Conservation (phyloP, 2,329 filamentous ascomycete species). For the Hyphodiscus sp. region DNA sequence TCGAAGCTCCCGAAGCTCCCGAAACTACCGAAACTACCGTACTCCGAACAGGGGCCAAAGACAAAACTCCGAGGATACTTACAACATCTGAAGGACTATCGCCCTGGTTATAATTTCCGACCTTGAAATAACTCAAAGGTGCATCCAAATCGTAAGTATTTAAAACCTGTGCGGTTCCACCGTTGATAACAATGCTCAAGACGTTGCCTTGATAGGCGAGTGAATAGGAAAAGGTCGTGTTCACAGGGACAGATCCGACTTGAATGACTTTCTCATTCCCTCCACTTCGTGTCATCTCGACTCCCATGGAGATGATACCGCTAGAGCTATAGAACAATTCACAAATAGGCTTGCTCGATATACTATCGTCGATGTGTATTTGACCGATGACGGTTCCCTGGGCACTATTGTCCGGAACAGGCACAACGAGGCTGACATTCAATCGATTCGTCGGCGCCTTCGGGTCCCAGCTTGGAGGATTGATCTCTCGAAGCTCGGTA, state of each 20-base stretch:
- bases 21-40: too few species aligned
- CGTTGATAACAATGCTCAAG: constrained; percentile 31
- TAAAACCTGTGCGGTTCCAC: constrained; percentile 20
- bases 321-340: constrained; percentile 34
- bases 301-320: constrained; percentile 33
- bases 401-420: constrained; percentile 29
- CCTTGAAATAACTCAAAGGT: constrained; percentile 34
- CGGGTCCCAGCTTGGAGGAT: constrained; percentile 31
- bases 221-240: constrained; percentile 33
- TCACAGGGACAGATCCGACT: constrained; percentile 30
- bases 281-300: constrained; percentile 31
- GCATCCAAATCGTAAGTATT: constrained; percentile 26
- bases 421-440: constrained; percentile 27
- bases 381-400: constrained; percentile 35
- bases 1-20: too few species aligned
- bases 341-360: constrained; percentile 34
- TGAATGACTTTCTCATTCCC: constrained; percentile 29
- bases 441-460: constrained; percentile 29
- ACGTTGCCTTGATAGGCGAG: constrained; percentile 32
- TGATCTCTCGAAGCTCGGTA: constrained; percentile 36
- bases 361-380: constrained; percentile 33
- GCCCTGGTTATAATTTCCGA: constrained; percentile 34
- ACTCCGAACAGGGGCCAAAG: too few species aligned
- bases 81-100: constrained; percentile 8
- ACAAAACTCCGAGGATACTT: too few species aligned